Base-by-base conservation (phyloP, 2,329 filamentous ascomycete genomes). In the Talaromyces pinophilus region DNA sequence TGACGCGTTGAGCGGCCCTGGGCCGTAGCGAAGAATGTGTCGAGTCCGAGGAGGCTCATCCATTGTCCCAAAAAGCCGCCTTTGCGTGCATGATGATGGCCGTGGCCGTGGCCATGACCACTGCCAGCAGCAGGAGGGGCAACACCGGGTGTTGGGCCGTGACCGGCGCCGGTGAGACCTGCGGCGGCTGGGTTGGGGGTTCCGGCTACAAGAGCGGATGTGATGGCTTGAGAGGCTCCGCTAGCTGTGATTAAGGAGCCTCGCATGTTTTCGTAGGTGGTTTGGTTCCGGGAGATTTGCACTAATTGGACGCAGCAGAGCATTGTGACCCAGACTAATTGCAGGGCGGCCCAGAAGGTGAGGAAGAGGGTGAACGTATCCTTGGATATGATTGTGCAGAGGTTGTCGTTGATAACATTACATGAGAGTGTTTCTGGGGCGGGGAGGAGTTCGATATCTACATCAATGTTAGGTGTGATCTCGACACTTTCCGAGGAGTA, bases 271-370 rank as follows among this genome's bases (percentile, higher is more conserved):
- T 99, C 95, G 79, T 92, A 98, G 0, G 95, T 99, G 0, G 95
- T 99, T 83, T 96, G 90, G 66, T 93, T 96, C 68, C 93, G 89
- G 0, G 93, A 91, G 62, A 99, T 90, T 76, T 99, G 95, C 61
- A 97, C 85, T 62, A 97, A 88, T 76, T 99, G 96, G 5, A 98
- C 96, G 70, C 93, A 90, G 67, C 97, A 85, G 40, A 99, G 88
- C 93, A 99, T 98, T n/a, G 90, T 89, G 2, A 98, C 92, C 95
- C 95, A 99, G 22, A 92, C 90, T 38, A 97, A 85, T 78, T 99
- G 96, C 52, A 97, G 82, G 1, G 86, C 85, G 6, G 86, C 86
- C 95, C 95, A 99, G 33, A 92, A 80, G 13, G 87, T 86, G 22
- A 97, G 83, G 11, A 96, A 82, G 30, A 97, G 85, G 0, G 92